Base-by-base conservation (phyloP, 2,329 filamentous ascomycete species). In the Colletotrichum neosansevieriae region DNA sequence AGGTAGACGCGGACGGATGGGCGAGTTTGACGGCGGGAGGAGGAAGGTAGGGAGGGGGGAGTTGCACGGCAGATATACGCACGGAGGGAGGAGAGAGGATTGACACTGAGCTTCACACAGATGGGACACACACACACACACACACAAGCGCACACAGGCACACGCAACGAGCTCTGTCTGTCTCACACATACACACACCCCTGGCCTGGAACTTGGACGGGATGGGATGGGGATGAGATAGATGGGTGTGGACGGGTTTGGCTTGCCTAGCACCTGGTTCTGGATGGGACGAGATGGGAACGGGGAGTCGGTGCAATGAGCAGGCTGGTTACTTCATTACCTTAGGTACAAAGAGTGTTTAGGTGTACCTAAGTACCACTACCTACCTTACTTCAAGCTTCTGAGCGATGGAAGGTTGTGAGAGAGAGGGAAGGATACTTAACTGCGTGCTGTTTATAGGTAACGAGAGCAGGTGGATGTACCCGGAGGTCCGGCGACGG, bases 31-130 rank as follows among this genome's bases (percentile, higher is more conserved):
- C 12, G 50, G 17, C 19, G 42, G 24, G 42, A 58, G 45, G 45
- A 51, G n/a, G 50, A 21, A 29, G 36, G 21, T 2, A 38, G 5
- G 58, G 51, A 15, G 42, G 58, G 58, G 63, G 65, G 60, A 64
- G 40, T 40, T 32, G 65, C 60, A 58, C 60, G 60, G 65, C 65
- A 68, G 53, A 68, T 68, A 68, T 68, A 68, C 65, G 60, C 53
- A 65, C 65, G 40, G 65, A 63, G 29, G 64, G 51, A 54, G 51
- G 60, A 63, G 53, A 40, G n/a, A 19, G 50, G 29, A 29, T 29
- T 29, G 29, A 6, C 29, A 29, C 6, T 29, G 29, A 40, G 15
- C 24, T 51, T 32, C 21, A 49, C 44, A 59, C 63, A 6, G 17
- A 34, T 13, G 29, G 29, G 29, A 49, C 47, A 21, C 17, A 38